phyloP scores from a whole-genome alignment of 441 rosid genomes.

The Populus tomentosa region DNA sequence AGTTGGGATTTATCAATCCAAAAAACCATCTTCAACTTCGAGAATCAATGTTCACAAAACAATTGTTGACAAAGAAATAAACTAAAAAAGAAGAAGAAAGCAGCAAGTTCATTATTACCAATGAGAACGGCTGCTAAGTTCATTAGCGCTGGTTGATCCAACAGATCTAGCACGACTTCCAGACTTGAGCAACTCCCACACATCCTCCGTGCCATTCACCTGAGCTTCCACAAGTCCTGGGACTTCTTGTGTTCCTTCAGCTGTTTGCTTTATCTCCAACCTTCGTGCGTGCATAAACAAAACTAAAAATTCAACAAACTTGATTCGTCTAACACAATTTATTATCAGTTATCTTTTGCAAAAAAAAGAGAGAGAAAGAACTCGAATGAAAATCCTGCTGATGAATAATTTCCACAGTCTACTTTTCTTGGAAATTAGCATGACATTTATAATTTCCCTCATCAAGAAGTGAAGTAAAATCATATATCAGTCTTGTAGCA shows the following conservation, averaged over 20 bases:
- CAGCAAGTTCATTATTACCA: slow-evolving; percentile 38
- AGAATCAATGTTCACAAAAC: not conserved
- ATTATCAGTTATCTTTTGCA: not conserved
- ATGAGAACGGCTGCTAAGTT: slow-evolving; percentile 93
- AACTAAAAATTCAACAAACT: not conserved
- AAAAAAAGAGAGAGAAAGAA: not conserved
- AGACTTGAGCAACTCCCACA: slow-evolving; percentile 78
- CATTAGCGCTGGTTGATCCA: slow-evolving; percentile 91
- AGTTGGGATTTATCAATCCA: not conserved
- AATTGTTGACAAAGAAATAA: not conserved
- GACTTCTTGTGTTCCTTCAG: slow-evolving; percentile 91
- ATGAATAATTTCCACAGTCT: not conserved
- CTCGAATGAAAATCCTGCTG: not conserved
- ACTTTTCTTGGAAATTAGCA: not conserved
- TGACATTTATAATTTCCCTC: not conserved
- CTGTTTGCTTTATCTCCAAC: slow-evolving; percentile 93
- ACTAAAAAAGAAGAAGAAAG: not conserved
- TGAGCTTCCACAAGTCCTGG: slow-evolving; percentile 85
- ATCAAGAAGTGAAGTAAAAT: not conserved
- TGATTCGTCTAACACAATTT: not conserved
- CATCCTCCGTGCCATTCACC: slow-evolving; percentile 68
- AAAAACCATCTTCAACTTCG: not conserved
- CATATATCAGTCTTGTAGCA: not conserved
- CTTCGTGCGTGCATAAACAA: slow-evolving; percentile 30
- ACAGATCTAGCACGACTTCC: slow-evolving; percentile 79